Evolutionary conservation across 768 basidiomycete genomes (phyloP).

Genomic region (Serendipita indica): DNA sequence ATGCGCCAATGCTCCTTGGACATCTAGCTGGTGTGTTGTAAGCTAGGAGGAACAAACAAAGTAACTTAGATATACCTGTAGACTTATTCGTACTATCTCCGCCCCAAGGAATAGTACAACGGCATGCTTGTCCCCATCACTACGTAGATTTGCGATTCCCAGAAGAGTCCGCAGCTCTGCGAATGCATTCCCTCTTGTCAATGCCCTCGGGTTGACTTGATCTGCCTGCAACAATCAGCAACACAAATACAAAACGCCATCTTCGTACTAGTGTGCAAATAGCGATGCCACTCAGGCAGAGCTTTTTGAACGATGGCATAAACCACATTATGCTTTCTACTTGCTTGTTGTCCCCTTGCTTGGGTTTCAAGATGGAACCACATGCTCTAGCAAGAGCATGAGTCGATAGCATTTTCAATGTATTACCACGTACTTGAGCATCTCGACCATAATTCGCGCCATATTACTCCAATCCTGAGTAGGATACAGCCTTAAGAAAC

Average conservation of each 20-base stretch:
- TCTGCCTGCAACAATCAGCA: background rate
- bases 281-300: background rate
- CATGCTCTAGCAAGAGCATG: background rate
- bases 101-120: background rate
- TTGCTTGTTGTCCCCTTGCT: conserved; percentile 4
- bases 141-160: background rate
- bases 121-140: background rate
- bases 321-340: conserved; percentile 3
- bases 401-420: background rate
- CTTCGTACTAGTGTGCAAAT: background rate
- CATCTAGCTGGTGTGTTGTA: background rate
- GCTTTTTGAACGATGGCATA: background rate
- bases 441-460: background rate
- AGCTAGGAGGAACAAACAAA: background rate
- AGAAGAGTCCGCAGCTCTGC: background rate
- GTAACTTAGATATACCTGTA: background rate
- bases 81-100: background rate
- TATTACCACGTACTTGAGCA: background rate
- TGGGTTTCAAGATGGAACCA: conserved; percentile 4
- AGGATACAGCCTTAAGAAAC: conserved; percentile 3
- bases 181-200: background rate
- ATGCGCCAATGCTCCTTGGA: background rate
- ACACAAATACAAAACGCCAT: background rate
- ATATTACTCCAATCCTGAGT: background rate
- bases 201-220: background rate